Conservation (phyloP, 805 yeast genomes). For the Saturnispora serradocipensis region DNA sequence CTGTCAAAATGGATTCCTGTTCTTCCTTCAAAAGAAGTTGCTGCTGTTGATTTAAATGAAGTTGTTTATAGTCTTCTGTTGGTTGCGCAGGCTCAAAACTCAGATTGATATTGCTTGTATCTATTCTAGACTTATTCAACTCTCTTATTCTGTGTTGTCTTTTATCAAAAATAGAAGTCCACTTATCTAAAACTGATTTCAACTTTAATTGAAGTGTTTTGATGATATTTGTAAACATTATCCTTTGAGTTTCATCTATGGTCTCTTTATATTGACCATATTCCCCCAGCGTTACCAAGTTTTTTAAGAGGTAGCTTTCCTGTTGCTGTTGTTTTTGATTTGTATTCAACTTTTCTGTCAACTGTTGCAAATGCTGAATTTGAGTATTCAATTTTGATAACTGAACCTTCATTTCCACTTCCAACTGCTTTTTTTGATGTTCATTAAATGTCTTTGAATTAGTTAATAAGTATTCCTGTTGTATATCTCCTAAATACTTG, state of each 20-base stretch:
- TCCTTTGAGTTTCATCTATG: constrained; percentile 31
- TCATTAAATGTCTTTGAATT: constrained; percentile 20
- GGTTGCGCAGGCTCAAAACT: constrained; percentile 10
- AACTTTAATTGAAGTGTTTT: constrained; percentile 39
- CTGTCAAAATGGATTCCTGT: constrained; percentile 43
- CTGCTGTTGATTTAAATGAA: constrained; percentile 39
- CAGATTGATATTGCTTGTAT: constrained; percentile 14
- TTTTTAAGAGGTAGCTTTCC: constrained; percentile 14
- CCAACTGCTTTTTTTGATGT: constrained; percentile 21
- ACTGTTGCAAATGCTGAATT: constrained; percentile 13
- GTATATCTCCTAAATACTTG: constrained; percentile 21
- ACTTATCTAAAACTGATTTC: constrained; percentile 33
- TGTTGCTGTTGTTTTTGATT: neutral
- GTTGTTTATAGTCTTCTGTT: constrained; percentile 28
- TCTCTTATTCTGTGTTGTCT: constrained; percentile 36
- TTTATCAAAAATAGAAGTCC: constrained; percentile 41
- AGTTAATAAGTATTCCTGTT: constrained; percentile 29
- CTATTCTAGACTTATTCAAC: constrained; percentile 26
- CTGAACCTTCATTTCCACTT: constrained; percentile 21
- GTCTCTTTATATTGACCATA: constrained; percentile 30
- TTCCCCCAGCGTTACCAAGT: constrained; percentile 27
- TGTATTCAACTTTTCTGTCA: neutral
- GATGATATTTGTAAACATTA: constrained; percentile 41
- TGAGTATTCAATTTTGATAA: constrained; percentile 16
- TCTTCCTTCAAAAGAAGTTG: constrained; percentile 49